Base-by-base conservation (phyloP, 1,139 yeast species). In the Kurtzmaniella quercitrusa region DNA sequence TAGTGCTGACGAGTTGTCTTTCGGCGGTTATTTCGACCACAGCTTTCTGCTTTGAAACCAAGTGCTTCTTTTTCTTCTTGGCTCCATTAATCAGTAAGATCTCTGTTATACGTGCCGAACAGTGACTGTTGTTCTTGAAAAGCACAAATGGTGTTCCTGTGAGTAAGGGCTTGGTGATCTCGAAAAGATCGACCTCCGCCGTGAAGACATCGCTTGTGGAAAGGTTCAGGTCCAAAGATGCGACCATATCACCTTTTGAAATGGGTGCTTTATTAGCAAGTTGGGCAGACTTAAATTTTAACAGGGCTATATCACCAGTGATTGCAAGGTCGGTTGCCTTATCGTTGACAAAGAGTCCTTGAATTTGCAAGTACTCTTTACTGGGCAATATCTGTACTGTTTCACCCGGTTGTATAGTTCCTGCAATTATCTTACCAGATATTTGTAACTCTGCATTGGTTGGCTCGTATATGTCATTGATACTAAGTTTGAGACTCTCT, bases 111-210 rank as follows among this genome's bases (percentile, higher is more conserved):
- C 84, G 78, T 3, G 91, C 93, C 3, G 95, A 89, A 34, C 80
- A 79, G 45, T 85, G 85, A 38, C 82, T 74, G 45, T 88, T 84
- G 50, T 95, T 95, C 51, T 95, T 76, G 64, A 91, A 91, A 42
- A 89, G 61, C 36, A 91, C 80, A 51, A 93, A 76, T 39, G 94
- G 87, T 1, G 95, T 77, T 3, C 98, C 98, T 5, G 84, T 81
- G 36, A 93, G 67, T 41, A 93, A 62, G 1, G 98, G 98, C 52
- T 76, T 72, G 39, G 74, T 71, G 64, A 87, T 65, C 46, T 86
- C 83, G 60, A 91, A 93, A 33, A 89, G 71, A 35, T 76, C 73
- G 41, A 89, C 56, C 39, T 80, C 71, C 26, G 84, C 76, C 22
- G 63, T 68, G 51, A 91, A 81, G 38, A 62, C 67, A 36, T 66